Conservation (phyloP, 202 grass and related monocot genomes). For the Sporobolus alterniflorus region DNA sequence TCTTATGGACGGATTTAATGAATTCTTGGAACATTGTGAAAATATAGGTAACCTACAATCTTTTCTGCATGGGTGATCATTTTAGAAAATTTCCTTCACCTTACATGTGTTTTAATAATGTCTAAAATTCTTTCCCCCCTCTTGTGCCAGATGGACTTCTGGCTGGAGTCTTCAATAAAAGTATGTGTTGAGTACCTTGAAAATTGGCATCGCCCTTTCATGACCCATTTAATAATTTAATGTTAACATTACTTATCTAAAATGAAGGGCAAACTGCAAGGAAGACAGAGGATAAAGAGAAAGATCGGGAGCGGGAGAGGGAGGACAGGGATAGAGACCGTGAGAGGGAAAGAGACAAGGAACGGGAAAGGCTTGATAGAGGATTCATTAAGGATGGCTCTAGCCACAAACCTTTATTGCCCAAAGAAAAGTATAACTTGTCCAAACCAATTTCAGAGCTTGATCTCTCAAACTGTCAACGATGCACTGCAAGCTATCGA, state of each 20-base stretch:
- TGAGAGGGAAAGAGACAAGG: slow-evolving; percentile 70
- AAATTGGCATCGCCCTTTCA: background rate
- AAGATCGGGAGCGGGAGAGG: slow-evolving; percentile 66
- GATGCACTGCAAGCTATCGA: slow-evolving; percentile 91
- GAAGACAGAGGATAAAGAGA: slow-evolving; percentile 82
- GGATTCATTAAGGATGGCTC: slow-evolving; percentile 59
- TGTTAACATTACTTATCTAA: slow-evolving; percentile 39
- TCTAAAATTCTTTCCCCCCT: slow-evolving; percentile 1
- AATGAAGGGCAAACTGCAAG: slow-evolving; percentile 54
- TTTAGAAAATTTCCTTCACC: slow-evolving; percentile 3
- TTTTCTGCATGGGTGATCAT: slow-evolving; percentile 6
- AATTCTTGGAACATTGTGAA: slow-evolving; percentile 86
- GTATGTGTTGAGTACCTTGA: slow-evolving; percentile 47
- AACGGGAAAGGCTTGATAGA: slow-evolving; percentile 49
- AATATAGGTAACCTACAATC: slow-evolving; percentile 55
- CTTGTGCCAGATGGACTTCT: slow-evolving; percentile 72
- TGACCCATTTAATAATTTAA: slow-evolving; percentile 14
- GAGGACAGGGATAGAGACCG: slow-evolving; percentile 73
- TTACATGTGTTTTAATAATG: slow-evolving; percentile 20
- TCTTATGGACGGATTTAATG: slow-evolving; percentile 93
- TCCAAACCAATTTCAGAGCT: slow-evolving; percentile 97
- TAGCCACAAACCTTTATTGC: slow-evolving; percentile 60
- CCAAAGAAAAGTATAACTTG: slow-evolving; percentile 93
- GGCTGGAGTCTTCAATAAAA: slow-evolving; percentile 81
- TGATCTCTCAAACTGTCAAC: slow-evolving; percentile 90